Evolutionary conservation across 192 early-diverging fungal genomes (phyloP).

Genomic region (Coemansia asiatica): DNA sequence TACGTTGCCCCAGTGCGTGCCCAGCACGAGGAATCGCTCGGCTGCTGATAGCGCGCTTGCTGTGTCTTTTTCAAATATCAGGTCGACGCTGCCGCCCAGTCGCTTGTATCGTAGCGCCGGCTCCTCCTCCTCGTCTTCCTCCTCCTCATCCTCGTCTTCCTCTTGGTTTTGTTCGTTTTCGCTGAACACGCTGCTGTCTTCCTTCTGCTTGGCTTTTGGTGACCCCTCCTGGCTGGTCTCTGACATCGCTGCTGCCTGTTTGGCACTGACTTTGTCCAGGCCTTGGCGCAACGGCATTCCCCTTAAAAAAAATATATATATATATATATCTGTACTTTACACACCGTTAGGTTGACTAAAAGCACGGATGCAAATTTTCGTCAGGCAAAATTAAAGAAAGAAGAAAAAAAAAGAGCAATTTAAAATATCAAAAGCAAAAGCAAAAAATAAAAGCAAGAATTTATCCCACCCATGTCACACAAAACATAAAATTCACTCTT

Average conservation of each 20-base stretch:
- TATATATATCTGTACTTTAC: not conserved
- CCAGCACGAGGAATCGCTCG: slow-evolving; percentile 86
- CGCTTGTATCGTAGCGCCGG: slow-evolving; percentile 90
- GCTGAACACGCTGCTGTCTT: no score
- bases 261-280: not conserved
- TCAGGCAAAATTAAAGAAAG: not conserved
- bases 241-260: not conserved
- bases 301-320: not conserved
- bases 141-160: slow-evolving; percentile 48
- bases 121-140: slow-evolving; percentile 78
- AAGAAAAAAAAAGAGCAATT: not conserved
- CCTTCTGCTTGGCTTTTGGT: not conserved
- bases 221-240: not conserved
- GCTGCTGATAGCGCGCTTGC: slow-evolving; percentile 79
- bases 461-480: no score
- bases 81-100: slow-evolving; percentile 67
- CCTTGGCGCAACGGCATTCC: not conserved
- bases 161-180: slow-evolving; percentile 45
- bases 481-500: no score
- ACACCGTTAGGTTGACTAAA: no score
- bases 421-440: no score
- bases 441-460: not conserved
- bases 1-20: slow-evolving; percentile 89
- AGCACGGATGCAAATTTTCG: no score
- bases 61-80: slow-evolving; percentile 79